Base-by-base conservation (phyloP, 2,329 filamentous ascomycete genomes). In the Fusarium avenaceum region DNA sequence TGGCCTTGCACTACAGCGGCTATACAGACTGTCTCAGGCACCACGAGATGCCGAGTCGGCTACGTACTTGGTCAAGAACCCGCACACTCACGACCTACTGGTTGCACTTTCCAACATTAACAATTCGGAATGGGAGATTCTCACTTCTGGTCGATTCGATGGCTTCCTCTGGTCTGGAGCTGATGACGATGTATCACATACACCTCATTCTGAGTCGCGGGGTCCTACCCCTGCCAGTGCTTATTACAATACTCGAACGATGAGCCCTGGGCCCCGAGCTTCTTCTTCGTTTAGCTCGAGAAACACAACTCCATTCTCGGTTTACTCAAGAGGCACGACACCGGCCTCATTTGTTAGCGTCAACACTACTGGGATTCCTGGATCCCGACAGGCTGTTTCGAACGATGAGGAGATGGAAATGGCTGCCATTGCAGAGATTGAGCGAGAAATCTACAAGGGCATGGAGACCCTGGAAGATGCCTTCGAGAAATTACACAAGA, bases 401-500 rank as follows among this genome's bases (percentile, higher is more conserved):
- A 88, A 97, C 60, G 95, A 97, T 76, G 95, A 98, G 78, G 95
- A 98, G 75, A 93, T 92, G 54, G 95, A 97, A 77, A 94, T 97
- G 73, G 92, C 92, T 1, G 92, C 92, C 2, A 85, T 97, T 7
- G 93, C 93, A 9, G 95, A 97, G 79, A 90, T 97, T 39, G 95
- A 98, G 79, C 89, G 94, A 8, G 93, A 97, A 75, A 97, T 98
- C 59, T 97, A 95, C 80, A 86, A 89, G 33, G 93, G 94, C 65
- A 98, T 98, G 95, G 95, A 98, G 80, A 90, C 89, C 0, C 86
- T 98, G 24, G 95, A 98, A 79, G 93, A 97, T 75, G 94, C 94
- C 0, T 97, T 98, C 72, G 95, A 98, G 80, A 89, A 88, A 28
- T 84, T 98, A n/a, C 95, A 98, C 76, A 87, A 89, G 70, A 91